These are phyloP conservation scores for Rhododendron griersonianum DNA, from an alignment of 148 eudicot species.

Conservation along the genomic window DNA sequence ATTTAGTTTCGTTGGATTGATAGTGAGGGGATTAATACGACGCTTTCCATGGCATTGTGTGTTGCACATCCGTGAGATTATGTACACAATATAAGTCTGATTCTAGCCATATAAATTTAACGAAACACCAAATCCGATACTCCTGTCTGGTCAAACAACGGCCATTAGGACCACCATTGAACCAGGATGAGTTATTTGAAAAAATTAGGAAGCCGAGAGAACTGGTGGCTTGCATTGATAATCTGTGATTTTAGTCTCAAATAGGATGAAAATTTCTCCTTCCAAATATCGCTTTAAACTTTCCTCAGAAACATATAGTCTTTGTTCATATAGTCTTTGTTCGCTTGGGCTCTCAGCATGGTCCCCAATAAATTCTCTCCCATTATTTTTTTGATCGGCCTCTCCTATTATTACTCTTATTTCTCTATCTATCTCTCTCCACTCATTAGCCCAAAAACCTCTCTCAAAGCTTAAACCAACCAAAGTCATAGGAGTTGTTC, in stretches of 20 bases:
- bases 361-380: no score
- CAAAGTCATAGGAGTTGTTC: no score
- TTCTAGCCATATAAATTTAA: neutral
- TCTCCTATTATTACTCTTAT: no score
- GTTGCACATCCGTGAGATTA: neutral
- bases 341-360: no score
- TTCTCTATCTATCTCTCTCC: no score
- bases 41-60: neutral
- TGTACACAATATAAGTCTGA: neutral
- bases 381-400: no score
- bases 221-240: neutral
- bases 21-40: neutral
- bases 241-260: neutral
- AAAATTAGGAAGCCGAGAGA: neutral
- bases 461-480: no score
- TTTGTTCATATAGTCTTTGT: no score
- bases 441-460: no score
- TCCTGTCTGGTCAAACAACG: neutral
- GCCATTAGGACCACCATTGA: neutral
- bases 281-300: neutral
- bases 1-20: neutral
- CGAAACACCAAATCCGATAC: neutral
- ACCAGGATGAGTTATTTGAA: neutral
- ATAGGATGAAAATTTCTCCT: neutral
- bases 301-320: neutral